Evolutionary conservation across 495 filamentous ascomycete genomes (phyloP).

Genomic region (Neurospora sp.): DNA sequence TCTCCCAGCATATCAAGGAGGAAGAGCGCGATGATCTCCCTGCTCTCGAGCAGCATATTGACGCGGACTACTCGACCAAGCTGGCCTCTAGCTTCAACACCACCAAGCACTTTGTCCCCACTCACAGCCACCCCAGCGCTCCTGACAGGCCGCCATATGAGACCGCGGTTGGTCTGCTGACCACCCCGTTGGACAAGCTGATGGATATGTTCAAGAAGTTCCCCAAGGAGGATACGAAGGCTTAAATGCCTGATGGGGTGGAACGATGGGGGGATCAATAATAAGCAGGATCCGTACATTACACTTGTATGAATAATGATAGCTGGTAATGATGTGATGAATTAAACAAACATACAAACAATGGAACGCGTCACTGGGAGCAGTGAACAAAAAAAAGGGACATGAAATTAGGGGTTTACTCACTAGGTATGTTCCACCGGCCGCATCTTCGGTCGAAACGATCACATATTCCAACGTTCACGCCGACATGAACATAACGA

Average conservation of each 20-base stretch:
- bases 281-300: background rate
- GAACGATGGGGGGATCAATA: background rate
- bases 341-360: background rate
- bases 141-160: conserved; percentile 43
- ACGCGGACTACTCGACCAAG: conserved; percentile 22
- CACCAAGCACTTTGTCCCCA: conserved; percentile 53
- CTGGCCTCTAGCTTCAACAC: conserved; percentile 44
- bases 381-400: too few species aligned
- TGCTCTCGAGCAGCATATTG: conserved; percentile 39
- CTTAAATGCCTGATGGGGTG: background rate
- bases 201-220: conserved; percentile 40
- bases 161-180: conserved; percentile 37
- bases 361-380: too few species aligned
- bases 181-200: conserved; percentile 42
- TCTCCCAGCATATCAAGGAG: conserved; percentile 49
- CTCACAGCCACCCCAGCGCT: conserved; percentile 43
- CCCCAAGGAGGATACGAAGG: conserved; percentile 13
- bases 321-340: background rate
- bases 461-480: background rate
- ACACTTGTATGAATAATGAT: background rate
- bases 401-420: too few species aligned
- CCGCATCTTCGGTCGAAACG: too few species aligned
- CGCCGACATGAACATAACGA: background rate
- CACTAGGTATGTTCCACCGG: too few species aligned
- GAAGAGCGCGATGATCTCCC: conserved; percentile 51